Evolutionary conservation across 2,329 filamentous ascomycete species (phyloP), one percentile per base, ranked within the genome.

Genomic region (Aspergillus thermomutatus): DNA sequence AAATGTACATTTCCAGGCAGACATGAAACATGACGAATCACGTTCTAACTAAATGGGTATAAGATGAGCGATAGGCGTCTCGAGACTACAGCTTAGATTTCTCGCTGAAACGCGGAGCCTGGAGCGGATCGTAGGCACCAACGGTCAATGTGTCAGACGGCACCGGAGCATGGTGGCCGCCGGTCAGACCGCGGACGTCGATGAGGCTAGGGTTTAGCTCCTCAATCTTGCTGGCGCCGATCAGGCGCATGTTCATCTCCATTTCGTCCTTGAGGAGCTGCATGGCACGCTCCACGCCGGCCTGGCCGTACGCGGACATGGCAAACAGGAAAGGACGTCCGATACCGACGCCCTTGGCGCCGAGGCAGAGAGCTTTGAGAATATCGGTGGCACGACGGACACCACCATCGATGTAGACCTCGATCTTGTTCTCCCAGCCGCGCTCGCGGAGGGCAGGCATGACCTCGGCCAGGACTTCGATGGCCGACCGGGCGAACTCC

Each of bases 161-260:
- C 37, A 87, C 83, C 43, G 72, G 67, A 1, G 83, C 81, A 11
- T 76, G 79, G 66, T 89, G 87, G 61, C 80, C 79, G 61, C 77
- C 81, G 17, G 71, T 51, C 64, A 97, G 71, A 2, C 88, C 90
- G 59, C 89, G 80, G 0, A 85, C 84, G 71, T 99, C 94, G 21
- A 99, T 74, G 73, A 99, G 77, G 26, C 86, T 87, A 0, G 92
- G 88, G 60, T 89, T 90, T 60, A 99, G 77, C 65, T 99, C 87
- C 37, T 86, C 85, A 31, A 99, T 75, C 58, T 77, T 87, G 21
- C 82, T 84, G 57, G 87, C 90, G 9, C 94, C 94, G 65, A 99
- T 91, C 61, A 99, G 79, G 6, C 94, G 86, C 94, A 99, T 97
- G 70, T 93, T 94, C 93, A 97, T 97, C 79, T 95, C 92, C 85